Base-by-base conservation (phyloP, 306 rosid genomes). In the Nissolia schottii region DNA sequence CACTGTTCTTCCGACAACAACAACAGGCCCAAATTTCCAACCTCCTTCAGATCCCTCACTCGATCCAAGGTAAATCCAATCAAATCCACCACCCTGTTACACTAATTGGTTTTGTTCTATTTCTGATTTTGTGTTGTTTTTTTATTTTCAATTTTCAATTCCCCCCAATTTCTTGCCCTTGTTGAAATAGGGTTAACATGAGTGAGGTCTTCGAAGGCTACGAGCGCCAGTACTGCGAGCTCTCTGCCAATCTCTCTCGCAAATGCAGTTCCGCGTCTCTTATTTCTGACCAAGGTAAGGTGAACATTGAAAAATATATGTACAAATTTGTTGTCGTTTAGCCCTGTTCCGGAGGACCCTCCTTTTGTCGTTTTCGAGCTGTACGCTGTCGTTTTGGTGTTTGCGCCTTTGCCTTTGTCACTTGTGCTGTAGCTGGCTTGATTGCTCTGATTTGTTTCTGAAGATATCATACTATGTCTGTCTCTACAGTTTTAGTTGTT, bases 151-250 rank as follows among this genome's bases (percentile, higher is more conserved):
- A 2, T 70, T 71, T 48, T 5, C n/a, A n/a, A n/a, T n/a, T n/a
- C n/a, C n/a, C n/a, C n/a, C 51, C 51, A 15, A 6, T 45, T 45
- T 6, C 7, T 16, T 9, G 9, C 3, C 2, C 6, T 45, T 45
- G 19, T 15, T 22, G 24, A 1, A 56, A 37, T 70, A 68, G 76
- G 80, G 59, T 43, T 43, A 46, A 78, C 45, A 91, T 91, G 97
- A 91, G 97, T 51, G 85, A 82, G 61, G 96, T 91, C 7, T 91
- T 88, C 65, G 91, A 91, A 84, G 96, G 97, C 19, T 91, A 91
- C 77, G 97, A 91, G 81, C 96, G 97, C 55, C 97, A 91, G 75
- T 91, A 88, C 87, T 91, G 96, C 46, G 97, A 91, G 70, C 97
- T 91, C 75, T 91, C 97, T 38, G 91, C 92, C 43, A 88, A 87